Conservation (phyloP, 345 rosid genomes). For the Eucalyptus erythrocorys region DNA sequence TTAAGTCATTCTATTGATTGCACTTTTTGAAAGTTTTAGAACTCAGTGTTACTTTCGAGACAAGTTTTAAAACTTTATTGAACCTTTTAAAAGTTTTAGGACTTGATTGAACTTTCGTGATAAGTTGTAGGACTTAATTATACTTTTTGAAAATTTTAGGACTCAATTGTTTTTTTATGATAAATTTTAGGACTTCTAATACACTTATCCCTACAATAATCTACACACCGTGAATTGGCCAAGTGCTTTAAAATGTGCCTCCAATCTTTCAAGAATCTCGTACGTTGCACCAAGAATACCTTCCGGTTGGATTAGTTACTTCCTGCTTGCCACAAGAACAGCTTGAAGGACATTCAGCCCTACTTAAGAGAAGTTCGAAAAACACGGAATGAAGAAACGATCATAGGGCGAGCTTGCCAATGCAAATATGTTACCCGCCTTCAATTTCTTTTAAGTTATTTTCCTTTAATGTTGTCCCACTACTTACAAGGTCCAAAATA, state of each 20-base stretch:
- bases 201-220: background rate
- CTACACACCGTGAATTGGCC: slow-evolving; percentile 67
- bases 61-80: no score
- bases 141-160: no score
- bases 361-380: background rate
- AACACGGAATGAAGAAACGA: background rate
- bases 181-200: no score
- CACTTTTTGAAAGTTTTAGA: no score
- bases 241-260: slow-evolving; percentile 85
- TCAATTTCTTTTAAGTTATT: slow-evolving; percentile 94
- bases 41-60: no score
- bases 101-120: no score
- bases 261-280: slow-evolving; percentile 92
- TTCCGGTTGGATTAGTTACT: slow-evolving; percentile 52
- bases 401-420: background rate
- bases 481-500: slow-evolving; percentile 95
- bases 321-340: slow-evolving; percentile 77
- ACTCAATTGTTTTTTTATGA: no score
- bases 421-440: slow-evolving; percentile 19
- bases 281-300: slow-evolving; percentile 55
- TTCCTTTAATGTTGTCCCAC: slow-evolving; percentile 88
- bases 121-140: no score
- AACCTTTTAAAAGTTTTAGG: no score
- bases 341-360: slow-evolving; percentile 37
- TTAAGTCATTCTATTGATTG: no score